Evolutionary conservation across 2,329 filamentous ascomycete species (phyloP), one percentile per base, ranked within the genome.

Genomic region (Talaromyces sp.): DNA sequence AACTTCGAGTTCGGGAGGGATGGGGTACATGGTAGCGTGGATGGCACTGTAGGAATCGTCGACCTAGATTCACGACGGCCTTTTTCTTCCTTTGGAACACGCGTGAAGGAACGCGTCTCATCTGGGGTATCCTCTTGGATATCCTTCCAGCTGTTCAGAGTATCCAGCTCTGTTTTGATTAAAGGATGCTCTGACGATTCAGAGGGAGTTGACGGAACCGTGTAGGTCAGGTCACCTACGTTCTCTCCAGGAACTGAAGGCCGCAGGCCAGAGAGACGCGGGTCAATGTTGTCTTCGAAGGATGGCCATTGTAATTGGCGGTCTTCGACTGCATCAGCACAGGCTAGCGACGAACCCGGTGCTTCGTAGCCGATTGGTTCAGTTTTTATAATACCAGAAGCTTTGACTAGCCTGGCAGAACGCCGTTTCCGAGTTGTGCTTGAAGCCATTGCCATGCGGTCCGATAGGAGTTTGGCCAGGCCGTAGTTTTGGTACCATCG

Each of bases 401-500:
- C 36, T 5, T 59, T 55, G 27, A 64, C n/a, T 65, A 67, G 13
- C 58, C 65, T 22, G 67, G 68, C 10, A 65, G 62, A 62, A 68
- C 75, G 59, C 78, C 74, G 27, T 67, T 85, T 85, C 72, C 87
- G 92, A 70, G 83, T 81, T 69, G 92, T 88, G 73, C 95, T 96
- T 62, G 87, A 83, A 54, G 82, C 84, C 80, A 96, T 86, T 56
- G 82, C 84, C 81, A 96, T 86, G 27, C 93, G 85, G 63, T 93
- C 88, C 4, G 90, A 87, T 67, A 97, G 85, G 61, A 96, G 79
- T 55, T 81, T 80, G 64, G 90, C 86, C 60, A 97, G 85, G 33
- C 84, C 83, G 76, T 92, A 85, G 30, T 82, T 78, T 17, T 83
- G 80, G 71, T 93, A 96, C 93, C 93, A 97, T 39, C 80, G 77